Conservation (phyloP, 148 eudicot genomes). For the Linanthus parryae region DNA sequence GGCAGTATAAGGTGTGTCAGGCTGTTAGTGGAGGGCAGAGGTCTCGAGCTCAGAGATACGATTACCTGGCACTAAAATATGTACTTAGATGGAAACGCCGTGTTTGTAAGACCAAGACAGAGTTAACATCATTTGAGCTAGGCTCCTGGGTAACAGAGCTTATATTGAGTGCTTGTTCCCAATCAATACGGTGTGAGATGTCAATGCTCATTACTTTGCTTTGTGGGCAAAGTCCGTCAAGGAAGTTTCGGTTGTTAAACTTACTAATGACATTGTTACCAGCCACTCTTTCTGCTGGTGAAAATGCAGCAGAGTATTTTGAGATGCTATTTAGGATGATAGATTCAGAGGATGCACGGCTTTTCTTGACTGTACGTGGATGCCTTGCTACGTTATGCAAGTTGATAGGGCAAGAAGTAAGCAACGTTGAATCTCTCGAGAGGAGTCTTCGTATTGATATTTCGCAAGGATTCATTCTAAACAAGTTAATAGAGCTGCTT, state of each 20-base stretch:
- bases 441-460: conserved; percentile 96
- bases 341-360: conserved; percentile 93
- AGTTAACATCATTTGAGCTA: conserved; percentile 77
- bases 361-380: conserved; percentile 94
- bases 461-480: conserved; percentile 98
- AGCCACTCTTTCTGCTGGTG: conserved; percentile 91
- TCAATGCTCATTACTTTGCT: conserved; percentile 90
- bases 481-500: conserved; percentile 97
- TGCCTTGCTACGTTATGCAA: conserved; percentile 72
- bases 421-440: conserved; percentile 77
- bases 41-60: conserved; percentile 69
- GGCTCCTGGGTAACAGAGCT: conserved; percentile 99
- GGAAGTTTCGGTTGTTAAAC: conserved; percentile 80
- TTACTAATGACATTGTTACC: conserved; percentile 88
- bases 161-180: conserved; percentile 93
- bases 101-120: conserved; percentile 51
- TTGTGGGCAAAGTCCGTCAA: conserved; percentile 83
- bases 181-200: conserved; percentile 97
- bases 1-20: conserved; percentile 91
- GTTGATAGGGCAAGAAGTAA: conserved; percentile 84
- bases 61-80: conserved; percentile 81
- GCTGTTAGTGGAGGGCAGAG: conserved; percentile 58
- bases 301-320: conserved; percentile 93
- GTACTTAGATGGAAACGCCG: conserved; percentile 93
- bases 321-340: conserved; percentile 94